phyloP scores from a whole-genome alignment of 352 stramenopile species.

The Phytopythium kandeliae region DNA sequence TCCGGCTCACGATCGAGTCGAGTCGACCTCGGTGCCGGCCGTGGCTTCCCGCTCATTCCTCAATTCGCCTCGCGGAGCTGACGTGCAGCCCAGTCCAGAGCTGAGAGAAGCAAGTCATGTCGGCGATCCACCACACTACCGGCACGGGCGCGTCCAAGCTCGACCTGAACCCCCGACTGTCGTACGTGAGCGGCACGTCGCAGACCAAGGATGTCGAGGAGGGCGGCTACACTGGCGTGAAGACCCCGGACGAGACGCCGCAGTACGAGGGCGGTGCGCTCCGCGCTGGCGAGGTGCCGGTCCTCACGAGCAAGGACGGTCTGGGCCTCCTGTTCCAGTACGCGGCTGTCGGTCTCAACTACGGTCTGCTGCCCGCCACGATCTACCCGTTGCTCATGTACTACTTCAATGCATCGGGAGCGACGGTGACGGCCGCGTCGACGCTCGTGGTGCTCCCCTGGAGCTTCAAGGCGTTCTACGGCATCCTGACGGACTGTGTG shows the following conservation, averaged over 20 bases:
- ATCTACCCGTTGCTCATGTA: conserved; percentile 48
- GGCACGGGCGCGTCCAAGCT: conserved; percentile 6
- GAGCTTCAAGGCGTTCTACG: conserved; percentile 66
- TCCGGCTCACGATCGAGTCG: no score
- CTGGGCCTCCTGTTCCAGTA: conserved; percentile 49
- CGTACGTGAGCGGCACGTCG: conserved; percentile 21
- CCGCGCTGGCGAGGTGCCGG: conserved; percentile 24
- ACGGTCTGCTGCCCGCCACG: conserved; percentile 31
- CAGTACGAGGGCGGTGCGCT: conserved; percentile 41
- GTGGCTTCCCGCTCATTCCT: no score
- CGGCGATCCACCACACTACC: neutral
- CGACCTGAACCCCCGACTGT: conserved; percentile 19
- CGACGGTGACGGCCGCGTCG: conserved; percentile 17
- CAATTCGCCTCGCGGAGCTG: no score
- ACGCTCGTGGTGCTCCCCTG: conserved; percentile 35
- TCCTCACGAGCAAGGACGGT: conserved; percentile 21
- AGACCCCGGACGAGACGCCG: conserved; percentile 20
- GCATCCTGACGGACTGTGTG: conserved; percentile 49
- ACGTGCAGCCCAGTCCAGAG: no score
- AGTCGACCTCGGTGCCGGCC: no score
- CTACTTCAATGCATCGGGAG: conserved; percentile 41
- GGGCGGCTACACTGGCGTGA: conserved; percentile 18
- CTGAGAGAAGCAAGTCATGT: no score
- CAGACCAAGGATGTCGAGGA: conserved; percentile 21
- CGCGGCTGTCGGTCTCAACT: conserved; percentile 40